Evolutionary conservation across 192 early-diverging fungal genomes (phyloP).

Genomic region (Gaertneriomyces semiglobifer): DNA sequence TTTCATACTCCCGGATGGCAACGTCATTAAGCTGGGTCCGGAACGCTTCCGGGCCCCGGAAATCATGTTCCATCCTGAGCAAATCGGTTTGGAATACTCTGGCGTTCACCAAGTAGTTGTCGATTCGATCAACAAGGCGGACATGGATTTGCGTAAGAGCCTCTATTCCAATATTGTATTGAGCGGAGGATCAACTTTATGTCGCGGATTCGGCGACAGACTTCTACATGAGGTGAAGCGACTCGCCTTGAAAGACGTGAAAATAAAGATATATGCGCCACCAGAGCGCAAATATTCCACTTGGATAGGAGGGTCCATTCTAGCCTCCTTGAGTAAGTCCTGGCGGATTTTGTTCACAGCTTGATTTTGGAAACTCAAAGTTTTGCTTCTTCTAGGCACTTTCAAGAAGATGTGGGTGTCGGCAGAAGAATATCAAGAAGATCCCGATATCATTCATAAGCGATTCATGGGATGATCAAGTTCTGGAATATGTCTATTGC

Average conservation of each 20-base stretch:
- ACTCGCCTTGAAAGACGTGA: conserved; percentile 86
- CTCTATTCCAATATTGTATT: conserved; percentile 90
- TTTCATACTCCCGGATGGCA: conserved; percentile 79
- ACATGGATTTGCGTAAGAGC: conserved; percentile 88
- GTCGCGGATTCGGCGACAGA: conserved; percentile 89
- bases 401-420: conserved; percentile 99
- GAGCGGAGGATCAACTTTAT: conserved; percentile 95
- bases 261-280: conserved; percentile 96
- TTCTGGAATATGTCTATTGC: too few relatives aligned
- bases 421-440: conserved; percentile 94
- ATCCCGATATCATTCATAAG: conserved; percentile 80
- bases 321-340: conserved; percentile 77
- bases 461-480: conserved; percentile 17
- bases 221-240: conserved; percentile 86
- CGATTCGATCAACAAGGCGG: conserved; percentile 88
- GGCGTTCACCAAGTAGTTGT: conserved; percentile 92
- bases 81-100: conserved; percentile 87
- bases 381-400: conserved; percentile 49
- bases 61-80: conserved; percentile 91
- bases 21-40: conserved; percentile 77
- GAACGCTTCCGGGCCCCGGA: conserved; percentile 95
- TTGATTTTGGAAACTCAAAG: conserved; percentile 13
- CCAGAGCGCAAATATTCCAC: conserved; percentile 98
- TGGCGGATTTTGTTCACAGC: background rate
- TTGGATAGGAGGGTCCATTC: conserved; percentile 97